Evolutionary conservation across 345 rosid genomes (phyloP).

Genomic region (Rhodamnia rubescens): DNA sequence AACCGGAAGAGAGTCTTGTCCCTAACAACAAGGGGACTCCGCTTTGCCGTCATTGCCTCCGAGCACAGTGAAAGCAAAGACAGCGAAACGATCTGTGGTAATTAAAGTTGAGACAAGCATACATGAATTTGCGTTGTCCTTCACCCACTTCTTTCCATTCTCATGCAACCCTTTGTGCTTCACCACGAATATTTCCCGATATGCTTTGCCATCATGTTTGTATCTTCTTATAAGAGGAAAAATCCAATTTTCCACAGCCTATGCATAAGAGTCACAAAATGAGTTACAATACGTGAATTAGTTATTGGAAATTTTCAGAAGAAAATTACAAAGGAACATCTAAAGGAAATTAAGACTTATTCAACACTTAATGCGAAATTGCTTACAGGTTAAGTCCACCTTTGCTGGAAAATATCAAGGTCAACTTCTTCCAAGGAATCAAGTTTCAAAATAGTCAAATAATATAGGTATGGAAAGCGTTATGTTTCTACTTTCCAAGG

Average conservation of each 20-base stretch:
- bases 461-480: too few relatives aligned
- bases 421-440: too few relatives aligned
- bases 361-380: not conserved
- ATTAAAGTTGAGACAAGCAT: conserved; percentile 21
- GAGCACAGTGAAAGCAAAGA: conserved; percentile 19
- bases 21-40: conserved; percentile 5
- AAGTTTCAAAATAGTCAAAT: too few relatives aligned
- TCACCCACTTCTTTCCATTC: not conserved
- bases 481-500: too few relatives aligned
- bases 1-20: not conserved
- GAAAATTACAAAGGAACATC: not conserved
- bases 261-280: not conserved
- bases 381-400: too few relatives aligned
- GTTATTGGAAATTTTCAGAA: too few relatives aligned
- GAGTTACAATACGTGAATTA: not conserved
- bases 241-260: not conserved
- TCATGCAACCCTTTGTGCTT: not conserved
- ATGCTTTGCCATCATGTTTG: not conserved
- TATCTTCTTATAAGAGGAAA: too few relatives aligned
- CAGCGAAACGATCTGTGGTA: conserved; percentile 17
- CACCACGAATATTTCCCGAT: rapidly evolving
- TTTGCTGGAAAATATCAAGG: too few relatives aligned
- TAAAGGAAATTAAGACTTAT: not conserved
- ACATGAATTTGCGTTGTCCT: conserved; percentile 15
- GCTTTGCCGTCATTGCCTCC: conserved; percentile 4